phyloP scores from a whole-genome alignment of 2,329 filamentous ascomycete species.

The Arachnopeziza araneosa region DNA sequence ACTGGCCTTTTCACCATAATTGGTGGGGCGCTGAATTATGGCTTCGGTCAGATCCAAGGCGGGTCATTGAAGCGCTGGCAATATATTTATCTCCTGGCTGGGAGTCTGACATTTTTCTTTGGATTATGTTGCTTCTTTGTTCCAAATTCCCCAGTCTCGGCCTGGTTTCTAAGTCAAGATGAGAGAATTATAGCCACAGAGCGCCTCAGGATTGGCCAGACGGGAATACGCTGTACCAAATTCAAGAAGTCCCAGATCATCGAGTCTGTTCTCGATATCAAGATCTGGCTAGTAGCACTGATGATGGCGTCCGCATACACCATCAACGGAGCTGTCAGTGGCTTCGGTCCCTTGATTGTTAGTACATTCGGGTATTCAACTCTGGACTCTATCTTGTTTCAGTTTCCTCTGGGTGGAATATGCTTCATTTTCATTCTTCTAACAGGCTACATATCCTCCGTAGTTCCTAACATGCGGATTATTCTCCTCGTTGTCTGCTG shows the following conservation, averaged over 20 bases:
- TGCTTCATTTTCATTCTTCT: conserved; percentile 61
- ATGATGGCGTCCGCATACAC: conserved; percentile 70
- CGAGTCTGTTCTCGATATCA: conserved; percentile 54
- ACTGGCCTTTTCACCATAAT: conserved; percentile 52
- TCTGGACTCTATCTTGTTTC: conserved; percentile 62
- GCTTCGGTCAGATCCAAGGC: conserved; percentile 55
- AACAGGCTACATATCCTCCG: conserved; percentile 58
- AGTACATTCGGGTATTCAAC: conserved; percentile 63
- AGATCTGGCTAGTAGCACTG: conserved; percentile 57
- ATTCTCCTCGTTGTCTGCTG: conserved; percentile 60
- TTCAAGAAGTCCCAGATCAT: conserved; percentile 55
- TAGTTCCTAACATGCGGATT: conserved; percentile 57
- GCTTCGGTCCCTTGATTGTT: conserved; percentile 68
- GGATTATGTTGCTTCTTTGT: conserved; percentile 59
- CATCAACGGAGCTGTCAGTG: conserved; percentile 64
- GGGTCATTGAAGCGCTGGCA: conserved; percentile 58
- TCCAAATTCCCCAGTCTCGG: conserved; percentile 59
- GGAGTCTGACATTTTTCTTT: conserved; percentile 57
- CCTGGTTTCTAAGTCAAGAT: conserved; percentile 61
- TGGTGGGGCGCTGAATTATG: conserved; percentile 61
- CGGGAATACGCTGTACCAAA: conserved; percentile 54
- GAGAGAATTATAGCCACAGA: conserved; percentile 62
- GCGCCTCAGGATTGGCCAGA: conserved; percentile 55
- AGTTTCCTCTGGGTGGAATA: conserved; percentile 68
- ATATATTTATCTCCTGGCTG: conserved; percentile 64